Evolutionary conservation across 73 alveolate genomes (phyloP), one percentile per base, ranked within the genome.

Genomic region (Breviolum minutum): DNA sequence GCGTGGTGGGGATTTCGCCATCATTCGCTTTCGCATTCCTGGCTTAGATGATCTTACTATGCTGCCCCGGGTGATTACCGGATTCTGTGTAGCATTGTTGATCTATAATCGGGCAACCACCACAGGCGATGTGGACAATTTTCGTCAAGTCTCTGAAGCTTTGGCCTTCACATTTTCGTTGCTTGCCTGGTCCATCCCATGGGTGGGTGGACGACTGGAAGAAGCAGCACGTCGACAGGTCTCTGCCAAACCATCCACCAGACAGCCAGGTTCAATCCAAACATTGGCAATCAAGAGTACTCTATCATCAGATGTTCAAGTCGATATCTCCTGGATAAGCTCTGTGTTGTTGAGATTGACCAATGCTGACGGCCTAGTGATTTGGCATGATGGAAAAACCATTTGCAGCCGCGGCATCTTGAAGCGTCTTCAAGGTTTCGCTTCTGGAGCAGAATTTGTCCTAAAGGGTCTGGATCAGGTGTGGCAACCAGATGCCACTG

Each of bases 341-440:
- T 90, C 96, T 20, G 83, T 77, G 26, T 29, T 90, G 26, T 29
- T 90, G 88, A 60, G 96, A 61, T 62, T 90, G 96, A 90, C 96
- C 77, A 90, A 90, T 26, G 96, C 96, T 14, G 96, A 90, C 26
- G 96, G 96, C 68, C 30, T 90, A 32, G 76, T 77, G 87, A 71
- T 90, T 29, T 90, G 96, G 96, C 87, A 90, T 61, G 96, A 90
- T 76, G 96, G 96, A 62, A 24, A 63, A 1, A 61, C 96, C 63
- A 71, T 90, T 24, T 90, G 96, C 96, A 90, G 96, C 87, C 96
- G 96, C 11, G 96, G 96, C 61, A 90, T 90, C 63, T 63, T 90
- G 88, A 90, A 71, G 76, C 82, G 96, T n/a, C 87, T 89, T 27
- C 80, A 89, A 29, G 96, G 96, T n/a, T 89, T 89, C 66, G 96